Evolutionary conservation across 768 basidiomycete species (phyloP), one percentile per base, ranked within the genome.

Genomic region (Lyophyllum atratum): DNA sequence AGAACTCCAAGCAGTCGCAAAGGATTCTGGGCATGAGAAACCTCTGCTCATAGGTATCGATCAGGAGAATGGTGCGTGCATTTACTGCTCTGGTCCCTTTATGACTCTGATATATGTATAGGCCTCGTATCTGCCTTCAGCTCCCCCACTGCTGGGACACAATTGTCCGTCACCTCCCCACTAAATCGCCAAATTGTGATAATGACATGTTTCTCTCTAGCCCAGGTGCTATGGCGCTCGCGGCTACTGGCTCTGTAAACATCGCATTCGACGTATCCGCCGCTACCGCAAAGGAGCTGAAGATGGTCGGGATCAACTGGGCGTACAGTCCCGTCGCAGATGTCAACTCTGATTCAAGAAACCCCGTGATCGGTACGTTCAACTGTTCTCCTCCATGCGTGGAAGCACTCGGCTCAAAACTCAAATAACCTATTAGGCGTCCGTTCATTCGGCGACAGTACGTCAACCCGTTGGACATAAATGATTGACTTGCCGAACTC

Each of bases 141-240:
- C 49, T 78, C 79, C 2, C 72, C 76, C 9, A 71, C 69, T 0
- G 83, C 83, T 15, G 87, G 85, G 0, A 87, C 88, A 2, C 85
- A 86, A 58, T 89, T 89, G 89, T 87, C 59, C 64, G 85, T 76
- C 10, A 24, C 15, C 33, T 34, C 53, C 49, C 34, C n/a, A 2
- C 50, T 15, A 14, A 17, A 11, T 2, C 17, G 17, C 9, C 19
- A n/a, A 10, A 26, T 25, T 14, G 19, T 12, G 25, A 42, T 49
- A 31, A 55, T 21, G 4, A 53, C 49, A 15, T 45, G 39, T n/a
- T 26, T 10, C 17, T 24, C 4, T 8, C 11, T 50, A 89, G 89
- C 55, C 89, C 89, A 15, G 89, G 87, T 0, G 87, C 89, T 5
- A 90, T 89, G 89, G 84, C 86, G 0, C 73, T 87, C 2, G 84